Conservation (phyloP, 345 rosid genomes). For the Eutrema yunnanense region DNA sequence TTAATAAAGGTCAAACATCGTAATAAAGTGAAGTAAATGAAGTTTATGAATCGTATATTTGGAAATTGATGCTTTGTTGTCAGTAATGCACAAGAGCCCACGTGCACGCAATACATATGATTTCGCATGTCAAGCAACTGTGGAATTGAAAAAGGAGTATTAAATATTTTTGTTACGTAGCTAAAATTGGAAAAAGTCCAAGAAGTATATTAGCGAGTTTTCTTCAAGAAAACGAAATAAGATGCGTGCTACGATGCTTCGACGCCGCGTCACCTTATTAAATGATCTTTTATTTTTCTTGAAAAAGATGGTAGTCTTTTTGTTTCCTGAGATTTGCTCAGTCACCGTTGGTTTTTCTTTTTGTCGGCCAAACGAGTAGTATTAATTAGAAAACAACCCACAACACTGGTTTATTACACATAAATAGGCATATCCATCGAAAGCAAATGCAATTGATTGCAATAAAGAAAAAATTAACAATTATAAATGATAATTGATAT, state of each 20-base stretch:
- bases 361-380: no score
- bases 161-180: no score
- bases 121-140: not conserved
- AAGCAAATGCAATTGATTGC: not conserved
- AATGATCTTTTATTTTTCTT: no score
- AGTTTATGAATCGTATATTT: not conserved
- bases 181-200: not conserved
- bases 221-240: not conserved
- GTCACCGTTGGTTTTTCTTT: not conserved
- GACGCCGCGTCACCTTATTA: not conserved
- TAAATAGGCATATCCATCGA: not conserved
- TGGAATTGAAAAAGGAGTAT: not conserved
- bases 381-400: no score
- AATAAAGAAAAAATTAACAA: not conserved
- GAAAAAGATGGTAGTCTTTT: not conserved
- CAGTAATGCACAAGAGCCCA: not conserved
- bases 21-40: conserved; percentile 6
- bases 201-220: not conserved
- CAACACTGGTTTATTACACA: not conserved
- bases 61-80: not conserved
- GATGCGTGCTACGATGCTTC: not conserved
- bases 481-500: not conserved
- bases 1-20: not conserved
- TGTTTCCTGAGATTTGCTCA: not conserved
- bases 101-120: not conserved